Evolutionary conservation across 1,139 yeast genomes (phyloP), one percentile per base, ranked within the genome.

Genomic region (Suhomyces kunorum): DNA sequence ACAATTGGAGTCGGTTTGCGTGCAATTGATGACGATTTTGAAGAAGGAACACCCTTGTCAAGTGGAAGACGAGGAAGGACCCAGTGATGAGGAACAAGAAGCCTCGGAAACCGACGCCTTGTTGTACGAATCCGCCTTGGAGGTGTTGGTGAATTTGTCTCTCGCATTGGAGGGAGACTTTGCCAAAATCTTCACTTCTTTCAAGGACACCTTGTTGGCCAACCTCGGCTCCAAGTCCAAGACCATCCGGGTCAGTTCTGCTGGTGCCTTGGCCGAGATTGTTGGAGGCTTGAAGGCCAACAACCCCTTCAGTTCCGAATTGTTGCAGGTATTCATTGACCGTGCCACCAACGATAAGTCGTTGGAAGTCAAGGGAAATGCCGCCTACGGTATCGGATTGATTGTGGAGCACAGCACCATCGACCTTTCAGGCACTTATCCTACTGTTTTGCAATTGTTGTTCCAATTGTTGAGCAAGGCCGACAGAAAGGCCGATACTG

Each of bases 351-450:
- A 76, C 49, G 98, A 92, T 64, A 78, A 81, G 55, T 84, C 94
- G 19, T 74, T 86, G 51, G 96, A 89, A 60, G 98, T 89, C 42
- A 84, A 92, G 68, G 92, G 96, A 53, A 87, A 89, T 56, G 94
- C 98, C 42, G 97, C 98, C 13, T 92, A 88, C 59, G 98, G 98
- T 73, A 80, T 87, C 51, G 99, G 98, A 51, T 68, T 89, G 49
- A 68, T 89, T 46, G 72, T 89, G 49, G 83, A 81, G 65, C 64
- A 71, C 65, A 74, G 87, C 41, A 47, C 70, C 24, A 66, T 69
- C 48, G 87, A 84, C 58, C 75, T 83, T 51, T 69, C 84, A 30
- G 63, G 82, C 19, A 71, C 78, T 34, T 90, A 83, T 67, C 83
- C 81, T 49, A 74, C 79, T 35, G 78, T 90, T 43, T 76, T 94